Conservation (phyloP, 805 yeast species). For the Kluyveromyces starmeri region DNA sequence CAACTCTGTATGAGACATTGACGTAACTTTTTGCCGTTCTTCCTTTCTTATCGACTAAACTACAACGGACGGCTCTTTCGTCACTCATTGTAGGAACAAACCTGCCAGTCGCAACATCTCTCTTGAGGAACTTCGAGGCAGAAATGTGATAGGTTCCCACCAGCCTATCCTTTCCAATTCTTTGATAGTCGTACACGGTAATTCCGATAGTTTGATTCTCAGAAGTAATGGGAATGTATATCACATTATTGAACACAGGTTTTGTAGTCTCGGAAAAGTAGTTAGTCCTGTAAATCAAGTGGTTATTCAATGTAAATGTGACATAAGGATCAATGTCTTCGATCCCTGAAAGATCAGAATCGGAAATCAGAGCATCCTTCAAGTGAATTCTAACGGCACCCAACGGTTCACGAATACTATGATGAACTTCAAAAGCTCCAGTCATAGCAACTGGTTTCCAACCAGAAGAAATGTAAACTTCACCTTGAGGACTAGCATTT, state of each 20-base stretch:
- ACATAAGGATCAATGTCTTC: conserved; percentile 75
- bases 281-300: conserved; percentile 44
- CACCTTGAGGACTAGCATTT: conserved; percentile 44
- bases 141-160: conserved; percentile 51
- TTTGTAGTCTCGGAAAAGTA: conserved; percentile 44
- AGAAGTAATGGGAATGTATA: conserved; percentile 52
- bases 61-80: conserved; percentile 33
- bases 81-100: conserved; percentile 45
- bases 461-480: conserved; percentile 43
- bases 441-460: conserved; percentile 67
- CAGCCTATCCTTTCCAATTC: conserved; percentile 50
- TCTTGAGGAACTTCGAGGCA: conserved; percentile 40
- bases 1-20: conserved; percentile 48
- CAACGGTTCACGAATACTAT: conserved; percentile 41
- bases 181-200: conserved; percentile 60
- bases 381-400: conserved; percentile 59
- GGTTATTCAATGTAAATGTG: conserved; percentile 48
- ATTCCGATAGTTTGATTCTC: conserved; percentile 51
- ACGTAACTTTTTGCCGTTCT: conserved; percentile 44
- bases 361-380: conserved; percentile 42
- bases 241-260: conserved; percentile 53
- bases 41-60: conserved; percentile 26
- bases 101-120: conserved; percentile 36
- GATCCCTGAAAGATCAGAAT: conserved; percentile 47
- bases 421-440: conserved; percentile 38